Evolutionary conservation across 164 flowering plant genomes (phyloP), one percentile per base, ranked within the genome.

Genomic region (Vitis amurensis): DNA sequence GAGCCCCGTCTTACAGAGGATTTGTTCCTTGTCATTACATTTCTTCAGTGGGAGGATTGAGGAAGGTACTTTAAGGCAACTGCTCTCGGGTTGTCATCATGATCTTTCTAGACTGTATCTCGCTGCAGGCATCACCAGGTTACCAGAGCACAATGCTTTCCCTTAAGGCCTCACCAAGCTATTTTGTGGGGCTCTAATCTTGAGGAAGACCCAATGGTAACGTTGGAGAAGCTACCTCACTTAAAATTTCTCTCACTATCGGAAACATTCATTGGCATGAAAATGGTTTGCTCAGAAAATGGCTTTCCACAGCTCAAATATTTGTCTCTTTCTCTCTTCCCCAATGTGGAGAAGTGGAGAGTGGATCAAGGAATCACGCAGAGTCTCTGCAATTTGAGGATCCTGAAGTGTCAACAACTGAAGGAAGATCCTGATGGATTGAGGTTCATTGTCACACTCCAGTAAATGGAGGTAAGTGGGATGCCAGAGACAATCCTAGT

Each of bases 381-480:
- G 1, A 27, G 10, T 55, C 79, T 82, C 16, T 19, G 11, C 1
- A 9, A 4, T 9, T 56, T 79, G 4, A 1, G 1, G 4, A 48
- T 82, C 0, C 1, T 2, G 0, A 0, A 14, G 2, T 63, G 73
- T 15, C 2, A 0, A 1, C 1, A 11, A 1, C 51, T 77, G 67
- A 71, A n/a, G 62, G 63, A 9, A 61, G 27, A 75, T 68, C 85
- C 83, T 0, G 73, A 77, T 7, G 81, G 81, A n/a, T 48, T 82
- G 50, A 70, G 31, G 53, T 69, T 47, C 16, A 6, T 80, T 1
- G 60, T 55, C 6, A 50, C 50, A 19, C 76, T 82, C 2, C 17
- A 9, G 7, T 66, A 63, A 56, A 49, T 82, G 59, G 47, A 51
- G 59, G 68, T 82, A 19, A 12, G 4, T 0, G 13, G 12, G 1